Conservation (phyloP, 148 eudicot species). For the Diospyros lotus region DNA sequence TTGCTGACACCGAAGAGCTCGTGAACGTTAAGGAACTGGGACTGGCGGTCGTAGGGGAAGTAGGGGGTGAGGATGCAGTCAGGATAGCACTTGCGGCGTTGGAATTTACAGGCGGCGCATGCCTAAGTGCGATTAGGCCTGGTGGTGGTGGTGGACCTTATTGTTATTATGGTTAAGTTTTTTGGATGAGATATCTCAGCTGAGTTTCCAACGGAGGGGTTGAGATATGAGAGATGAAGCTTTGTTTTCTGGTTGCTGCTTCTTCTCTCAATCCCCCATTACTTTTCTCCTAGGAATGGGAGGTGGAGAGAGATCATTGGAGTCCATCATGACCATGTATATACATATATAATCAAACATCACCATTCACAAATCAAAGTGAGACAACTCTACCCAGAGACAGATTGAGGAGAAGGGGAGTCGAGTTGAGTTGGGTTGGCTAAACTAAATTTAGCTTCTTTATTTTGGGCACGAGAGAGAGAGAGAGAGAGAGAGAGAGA, state of each 20-base stretch:
- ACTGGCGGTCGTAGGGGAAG: constrained; percentile 68
- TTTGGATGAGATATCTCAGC: constrained; percentile 43
- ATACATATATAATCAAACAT: neutral
- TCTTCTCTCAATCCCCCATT: constrained; percentile 14
- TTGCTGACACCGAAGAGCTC: constrained; percentile 84
- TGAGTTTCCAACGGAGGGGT: constrained; percentile 58
- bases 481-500: no score
- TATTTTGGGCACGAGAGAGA: no score
- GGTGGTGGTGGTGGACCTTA: neutral
- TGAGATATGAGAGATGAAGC: constrained; percentile 7
- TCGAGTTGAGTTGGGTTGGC: no score
- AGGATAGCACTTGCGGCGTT: constrained; percentile 66
- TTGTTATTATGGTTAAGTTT: constrained; percentile 13
- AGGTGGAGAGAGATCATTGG: constrained; percentile 35
- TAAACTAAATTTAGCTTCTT: no score
- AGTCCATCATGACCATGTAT: neutral
- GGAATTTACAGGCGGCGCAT: constrained; percentile 87
- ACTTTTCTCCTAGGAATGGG: constrained; percentile 29
- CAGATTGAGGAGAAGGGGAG: no score
- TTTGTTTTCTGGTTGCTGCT: constrained; percentile 20
- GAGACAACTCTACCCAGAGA: no score
- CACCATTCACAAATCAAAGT: no score
- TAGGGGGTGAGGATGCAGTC: constrained; percentile 77
- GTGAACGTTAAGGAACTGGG: constrained; percentile 72
- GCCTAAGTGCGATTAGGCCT: constrained; percentile 38